Evolutionary conservation across 2,329 filamentous ascomycete genomes (phyloP), one percentile per base, ranked within the genome.

Genomic region (Ascochyta pisi): DNA sequence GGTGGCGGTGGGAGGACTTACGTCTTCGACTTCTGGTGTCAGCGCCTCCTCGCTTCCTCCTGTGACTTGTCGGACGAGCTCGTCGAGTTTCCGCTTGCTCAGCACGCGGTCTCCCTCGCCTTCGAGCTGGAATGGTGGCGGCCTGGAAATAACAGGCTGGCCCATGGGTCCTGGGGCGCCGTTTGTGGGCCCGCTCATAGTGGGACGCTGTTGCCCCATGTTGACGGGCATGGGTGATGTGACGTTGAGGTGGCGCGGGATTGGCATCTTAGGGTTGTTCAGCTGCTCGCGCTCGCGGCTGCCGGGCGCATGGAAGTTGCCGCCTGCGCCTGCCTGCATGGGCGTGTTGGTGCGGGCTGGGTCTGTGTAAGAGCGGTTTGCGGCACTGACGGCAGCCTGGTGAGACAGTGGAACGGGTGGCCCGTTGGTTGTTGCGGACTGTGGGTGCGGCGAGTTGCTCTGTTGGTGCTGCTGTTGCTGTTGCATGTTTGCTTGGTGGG

Each of bases 51-150:
- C 89, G 24, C 86, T 88, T 9, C 89, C 89, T 50, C 93, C 93
- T 33, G 92, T 96, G 56, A 98, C 92, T 77, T 98, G 94, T 46
- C 93, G 87, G 8, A 98, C 93, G 34, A 99, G 83, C 73, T 97
- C 94, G 70, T 99, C 93, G 37, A 99, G 83, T 79, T 96, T 98
- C 80, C 96, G 96, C 85, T 97, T 97, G 79, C 90, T 96, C n/a
- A 99, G 82, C 1, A 99, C 90, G 39, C 93, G 89, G 68, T 97
- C 92, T 24, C 92, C 92, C 71, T 96, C 93, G 27, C 91, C 91
- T 73, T 98, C 94, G 55, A 97, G 87, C 53, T 91, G 90, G 75
- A 91, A 96, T 0, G 88, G 86, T 0, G 92, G 91, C 40, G 91
- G 86, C 70, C 92, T 93, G 51, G 88, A 81, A 58, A 98, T 84